Conservation (phyloP, 2,329 filamentous ascomycete genomes). For the Fusarium begoniae region DNA sequence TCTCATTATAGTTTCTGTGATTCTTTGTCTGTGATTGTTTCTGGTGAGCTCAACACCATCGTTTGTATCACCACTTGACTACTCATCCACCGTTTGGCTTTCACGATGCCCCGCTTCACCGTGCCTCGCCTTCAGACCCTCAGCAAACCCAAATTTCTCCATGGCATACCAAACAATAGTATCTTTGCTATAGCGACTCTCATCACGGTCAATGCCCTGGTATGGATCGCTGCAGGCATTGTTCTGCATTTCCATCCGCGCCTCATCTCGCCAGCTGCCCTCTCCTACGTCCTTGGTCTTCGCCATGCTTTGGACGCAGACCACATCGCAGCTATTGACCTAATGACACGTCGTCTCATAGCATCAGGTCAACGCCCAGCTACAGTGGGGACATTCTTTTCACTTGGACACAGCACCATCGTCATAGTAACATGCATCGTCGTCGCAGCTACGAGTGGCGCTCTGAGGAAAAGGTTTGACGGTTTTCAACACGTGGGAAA, state of each 20-base stretch:
- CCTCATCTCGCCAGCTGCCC: constrained; percentile 80
- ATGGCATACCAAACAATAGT: constrained; percentile 46
- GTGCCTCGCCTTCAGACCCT: constrained; percentile 9
- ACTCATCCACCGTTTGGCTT: neutral
- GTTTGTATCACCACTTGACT: neutral
- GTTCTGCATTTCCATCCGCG: constrained; percentile 63
- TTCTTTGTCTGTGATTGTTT: neutral
- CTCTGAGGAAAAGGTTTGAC: constrained; percentile 82
- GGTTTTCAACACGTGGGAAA: constrained; percentile 82
- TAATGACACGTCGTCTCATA: constrained; percentile 90
- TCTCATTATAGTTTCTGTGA: neutral
- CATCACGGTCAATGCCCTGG: constrained; percentile 59
- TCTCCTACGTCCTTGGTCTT: constrained; percentile 88
- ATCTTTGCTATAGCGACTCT: constrained; percentile 62
- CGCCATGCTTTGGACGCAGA: constrained; percentile 98
- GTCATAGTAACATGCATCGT: constrained; percentile 91
- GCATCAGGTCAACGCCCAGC: constrained; percentile 86
- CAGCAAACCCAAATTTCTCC: constrained; percentile 45
- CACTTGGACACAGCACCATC: constrained; percentile 91
- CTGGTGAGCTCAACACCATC: neutral
- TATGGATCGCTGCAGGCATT: constrained; percentile 65
- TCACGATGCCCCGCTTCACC: constrained; percentile 35
- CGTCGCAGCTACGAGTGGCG: constrained; percentile 89
- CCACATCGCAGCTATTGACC: constrained; percentile 86
- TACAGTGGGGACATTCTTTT: constrained; percentile 94